These are phyloP conservation scores for Verticillium nonalfalfae DNA, from an alignment of 2,329 filamentous ascomycete species.

Conservation along the genomic window DNA sequence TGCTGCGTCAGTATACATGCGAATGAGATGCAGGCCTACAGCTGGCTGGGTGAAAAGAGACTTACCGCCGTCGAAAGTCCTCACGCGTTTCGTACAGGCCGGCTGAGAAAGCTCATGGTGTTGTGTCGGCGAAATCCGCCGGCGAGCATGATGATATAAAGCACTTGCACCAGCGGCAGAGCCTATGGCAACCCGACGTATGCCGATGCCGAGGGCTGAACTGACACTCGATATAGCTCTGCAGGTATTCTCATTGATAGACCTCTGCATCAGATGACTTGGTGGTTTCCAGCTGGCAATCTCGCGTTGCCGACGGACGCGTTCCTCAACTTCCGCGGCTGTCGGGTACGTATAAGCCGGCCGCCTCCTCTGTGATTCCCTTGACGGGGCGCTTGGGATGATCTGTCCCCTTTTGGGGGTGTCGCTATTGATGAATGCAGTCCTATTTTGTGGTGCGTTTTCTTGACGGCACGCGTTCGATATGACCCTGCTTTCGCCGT, in stretches of 20 bases:
- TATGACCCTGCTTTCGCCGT: too few species aligned
- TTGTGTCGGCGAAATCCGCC: not conserved
- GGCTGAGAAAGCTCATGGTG: not conserved
- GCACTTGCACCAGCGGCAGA: not conserved
- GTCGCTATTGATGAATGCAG: not conserved
- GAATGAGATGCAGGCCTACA: not conserved
- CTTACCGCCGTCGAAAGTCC: not conserved
- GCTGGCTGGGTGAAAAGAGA: too few species aligned
- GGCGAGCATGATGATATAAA: not conserved
- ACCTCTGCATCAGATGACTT: not conserved
- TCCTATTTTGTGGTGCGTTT: not conserved
- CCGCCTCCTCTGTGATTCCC: not conserved
- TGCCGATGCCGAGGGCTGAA: not conserved
- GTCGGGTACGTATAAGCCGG: not conserved
- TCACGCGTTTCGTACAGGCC: not conserved
- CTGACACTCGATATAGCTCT: not conserved
- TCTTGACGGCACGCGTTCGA: not conserved
- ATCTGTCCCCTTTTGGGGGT: not conserved
- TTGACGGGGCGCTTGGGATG: not conserved
- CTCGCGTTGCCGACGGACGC: not conserved
- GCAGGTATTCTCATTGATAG: not conserved
- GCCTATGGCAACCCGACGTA: not conserved
- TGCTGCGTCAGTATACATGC: not conserved
- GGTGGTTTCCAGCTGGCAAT: not conserved
- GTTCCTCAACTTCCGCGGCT: not conserved